Percentiles rank a stretch among this genome's conserved stretches.
These are phyloP conservation scores for Candida argentea DNA, from an alignment of 805 yeast species.

Conservation along the genomic window DNA sequence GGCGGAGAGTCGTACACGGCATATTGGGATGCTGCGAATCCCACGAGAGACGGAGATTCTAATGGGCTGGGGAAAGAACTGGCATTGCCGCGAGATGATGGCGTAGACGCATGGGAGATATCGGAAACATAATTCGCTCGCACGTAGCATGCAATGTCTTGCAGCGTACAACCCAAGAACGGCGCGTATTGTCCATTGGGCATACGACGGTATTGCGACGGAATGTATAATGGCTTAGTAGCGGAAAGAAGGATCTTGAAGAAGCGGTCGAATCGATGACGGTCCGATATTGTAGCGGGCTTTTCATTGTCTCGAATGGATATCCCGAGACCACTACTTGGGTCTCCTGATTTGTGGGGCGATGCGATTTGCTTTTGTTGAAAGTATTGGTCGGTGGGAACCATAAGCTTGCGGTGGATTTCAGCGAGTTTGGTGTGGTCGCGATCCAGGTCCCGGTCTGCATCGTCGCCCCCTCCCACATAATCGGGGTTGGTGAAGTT, in stretches of 20 bases:
- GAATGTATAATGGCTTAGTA: conserved; percentile 15
- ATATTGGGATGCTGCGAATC: background rate
- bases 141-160: conserved; percentile 17
- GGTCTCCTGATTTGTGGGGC: conserved; percentile 7
- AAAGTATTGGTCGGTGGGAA: conserved; percentile 27
- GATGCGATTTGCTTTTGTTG: conserved; percentile 11
- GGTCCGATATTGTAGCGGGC: too few relatives aligned
- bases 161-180: conserved; percentile 16
- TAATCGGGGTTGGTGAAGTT: conserved; percentile 25
- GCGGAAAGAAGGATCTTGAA: conserved; percentile 10
- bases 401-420: conserved; percentile 19
- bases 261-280: too few relatives aligned
- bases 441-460: conserved; percentile 11
- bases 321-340: conserved; percentile 14
- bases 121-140: conserved; percentile 8
- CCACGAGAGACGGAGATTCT: background rate
- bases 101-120: too few relatives aligned
- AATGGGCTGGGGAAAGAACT: background rate
- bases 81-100: too few relatives aligned
- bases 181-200: conserved; percentile 14
- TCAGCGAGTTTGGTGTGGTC: conserved; percentile 16
- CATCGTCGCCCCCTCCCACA: too few relatives aligned
- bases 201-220: conserved; percentile 14
- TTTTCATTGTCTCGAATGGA: conserved; percentile 2
- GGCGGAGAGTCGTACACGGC: background rate